Conservation (phyloP, 345 rosid species). For the Rhodomyrtus tomentosa region DNA sequence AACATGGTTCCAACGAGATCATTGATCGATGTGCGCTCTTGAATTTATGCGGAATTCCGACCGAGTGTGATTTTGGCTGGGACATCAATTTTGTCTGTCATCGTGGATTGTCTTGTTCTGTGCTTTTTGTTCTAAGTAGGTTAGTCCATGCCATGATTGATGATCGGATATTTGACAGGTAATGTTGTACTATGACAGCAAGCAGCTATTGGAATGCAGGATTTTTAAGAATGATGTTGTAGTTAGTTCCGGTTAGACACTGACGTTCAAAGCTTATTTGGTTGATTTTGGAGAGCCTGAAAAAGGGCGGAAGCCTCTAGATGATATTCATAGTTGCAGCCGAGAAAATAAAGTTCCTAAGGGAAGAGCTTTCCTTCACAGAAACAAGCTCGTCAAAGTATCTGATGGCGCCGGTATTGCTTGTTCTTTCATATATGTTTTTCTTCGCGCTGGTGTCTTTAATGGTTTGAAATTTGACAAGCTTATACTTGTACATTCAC, state of each 20-base stretch:
- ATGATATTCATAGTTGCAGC: not conserved
- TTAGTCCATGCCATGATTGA: not conserved
- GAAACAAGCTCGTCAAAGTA: constrained; percentile 24
- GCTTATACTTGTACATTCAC: not conserved
- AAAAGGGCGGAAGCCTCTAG: constrained; percentile 8
- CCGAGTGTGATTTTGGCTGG: not conserved
- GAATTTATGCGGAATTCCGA: no score
- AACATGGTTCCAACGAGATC: no score
- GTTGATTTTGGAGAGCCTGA: constrained; percentile 61
- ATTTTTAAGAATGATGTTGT: constrained; percentile 46
- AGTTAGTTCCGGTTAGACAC: constrained; percentile 37
- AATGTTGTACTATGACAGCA: constrained; percentile 54
- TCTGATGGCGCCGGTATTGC: constrained; percentile 27
- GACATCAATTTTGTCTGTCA: not conserved
- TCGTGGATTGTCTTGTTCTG: not conserved
- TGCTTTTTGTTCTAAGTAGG: not conserved
- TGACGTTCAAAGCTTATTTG: constrained; percentile 47
- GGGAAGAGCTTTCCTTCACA: constrained; percentile 1
- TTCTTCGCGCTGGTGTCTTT: not conserved
- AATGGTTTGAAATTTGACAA: not conserved
- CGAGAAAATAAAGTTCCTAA: not conserved
- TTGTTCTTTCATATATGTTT: not conserved
- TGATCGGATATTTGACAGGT: constrained; percentile 19
- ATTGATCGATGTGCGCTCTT: no score
- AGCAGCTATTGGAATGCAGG: constrained; percentile 58